These are phyloP conservation scores for Aspergillus eucalypticola DNA, from an alignment of 2,329 filamentous ascomycete species.

Conservation along the genomic window DNA sequence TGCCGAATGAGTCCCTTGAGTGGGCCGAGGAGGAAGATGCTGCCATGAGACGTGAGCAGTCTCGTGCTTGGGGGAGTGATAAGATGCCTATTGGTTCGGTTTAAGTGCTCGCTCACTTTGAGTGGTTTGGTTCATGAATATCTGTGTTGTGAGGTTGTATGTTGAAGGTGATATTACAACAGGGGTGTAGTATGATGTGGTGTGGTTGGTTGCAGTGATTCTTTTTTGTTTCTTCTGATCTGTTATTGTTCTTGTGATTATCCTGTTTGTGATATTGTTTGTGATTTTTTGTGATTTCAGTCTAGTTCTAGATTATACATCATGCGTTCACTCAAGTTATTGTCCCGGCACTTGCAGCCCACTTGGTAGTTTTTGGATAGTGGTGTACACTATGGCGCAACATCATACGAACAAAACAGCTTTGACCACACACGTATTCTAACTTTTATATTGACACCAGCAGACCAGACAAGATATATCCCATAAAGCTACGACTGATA, in stretches of 20 bases:
- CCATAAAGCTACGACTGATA: conserved; percentile 9
- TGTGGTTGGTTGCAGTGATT: not conserved
- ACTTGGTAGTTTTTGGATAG: too few species aligned
- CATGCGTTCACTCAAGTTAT: not conserved
- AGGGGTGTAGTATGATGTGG: not conserved
- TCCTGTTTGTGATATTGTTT: too few species aligned
- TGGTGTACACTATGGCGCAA: too few species aligned
- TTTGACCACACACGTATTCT: not conserved
- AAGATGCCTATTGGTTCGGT: conserved; percentile 29
- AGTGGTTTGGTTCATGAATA: too few species aligned
- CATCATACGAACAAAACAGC: too few species aligned
- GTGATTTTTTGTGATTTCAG: too few species aligned
- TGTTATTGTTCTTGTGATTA: not conserved
- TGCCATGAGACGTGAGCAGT: conserved; percentile 32
- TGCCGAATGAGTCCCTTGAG: conserved; percentile 42
- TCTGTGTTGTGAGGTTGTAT: too few species aligned
- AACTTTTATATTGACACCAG: conserved; percentile 20
- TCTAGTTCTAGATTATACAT: not conserved
- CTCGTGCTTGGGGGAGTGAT: conserved; percentile 25
- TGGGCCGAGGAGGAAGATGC: conserved; percentile 47
- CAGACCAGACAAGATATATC: conserved; percentile 7
- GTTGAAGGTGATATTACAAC: not conserved
- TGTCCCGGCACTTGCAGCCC: too few species aligned
- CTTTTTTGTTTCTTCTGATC: not conserved
- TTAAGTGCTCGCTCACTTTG: conserved; percentile 9